Conservation (phyloP, 352 stramenopile genomes). For the Achlya hypogyna region DNA sequence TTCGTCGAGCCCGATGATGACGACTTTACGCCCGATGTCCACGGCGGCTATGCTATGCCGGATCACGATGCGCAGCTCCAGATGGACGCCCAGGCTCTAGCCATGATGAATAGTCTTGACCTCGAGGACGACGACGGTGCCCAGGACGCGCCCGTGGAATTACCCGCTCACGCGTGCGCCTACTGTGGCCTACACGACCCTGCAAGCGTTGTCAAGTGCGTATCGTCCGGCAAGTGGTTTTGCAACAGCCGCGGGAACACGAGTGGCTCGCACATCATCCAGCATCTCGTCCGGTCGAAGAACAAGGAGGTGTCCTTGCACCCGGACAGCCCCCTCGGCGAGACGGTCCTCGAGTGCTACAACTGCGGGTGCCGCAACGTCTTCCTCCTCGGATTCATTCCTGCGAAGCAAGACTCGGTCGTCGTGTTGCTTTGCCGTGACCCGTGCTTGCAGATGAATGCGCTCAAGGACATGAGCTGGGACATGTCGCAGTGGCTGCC, state of each 20-base stretch:
- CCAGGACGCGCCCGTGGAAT: conserved; percentile 14
- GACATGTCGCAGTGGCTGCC: conserved; percentile 97
- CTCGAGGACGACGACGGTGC: conserved; percentile 10
- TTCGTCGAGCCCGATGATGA: conserved; percentile 20
- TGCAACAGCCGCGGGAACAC: conserved; percentile 95
- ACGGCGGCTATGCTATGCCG: not conserved
- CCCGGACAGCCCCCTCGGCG: conserved; percentile 92
- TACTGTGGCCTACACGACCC: conserved; percentile 98
- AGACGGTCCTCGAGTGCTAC: conserved; percentile 99
- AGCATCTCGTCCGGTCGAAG: conserved; percentile 95
- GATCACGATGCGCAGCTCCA: conserved; percentile 13
- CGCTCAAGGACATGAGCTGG: conserved; percentile 99
- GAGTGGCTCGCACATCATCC: conserved; percentile 94
- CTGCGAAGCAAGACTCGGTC: conserved; percentile 91
- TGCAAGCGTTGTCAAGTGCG: conserved; percentile 93
- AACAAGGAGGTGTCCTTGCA: conserved; percentile 88
- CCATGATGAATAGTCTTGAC: conserved; percentile 9
- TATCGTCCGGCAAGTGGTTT: conserved; percentile 96
- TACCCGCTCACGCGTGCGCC: conserved; percentile 88
- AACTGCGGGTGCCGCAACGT: conserved; percentile 98
- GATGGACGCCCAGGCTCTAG: not conserved
- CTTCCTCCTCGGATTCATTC: conserved; percentile 98
- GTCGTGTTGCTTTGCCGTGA: conserved; percentile 97
- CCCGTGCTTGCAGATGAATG: conserved; percentile 93
- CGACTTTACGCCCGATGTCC: not conserved